Base-by-base conservation (phyloP, 495 filamentous ascomycete genomes). In the Durotheca rogersii region DNA sequence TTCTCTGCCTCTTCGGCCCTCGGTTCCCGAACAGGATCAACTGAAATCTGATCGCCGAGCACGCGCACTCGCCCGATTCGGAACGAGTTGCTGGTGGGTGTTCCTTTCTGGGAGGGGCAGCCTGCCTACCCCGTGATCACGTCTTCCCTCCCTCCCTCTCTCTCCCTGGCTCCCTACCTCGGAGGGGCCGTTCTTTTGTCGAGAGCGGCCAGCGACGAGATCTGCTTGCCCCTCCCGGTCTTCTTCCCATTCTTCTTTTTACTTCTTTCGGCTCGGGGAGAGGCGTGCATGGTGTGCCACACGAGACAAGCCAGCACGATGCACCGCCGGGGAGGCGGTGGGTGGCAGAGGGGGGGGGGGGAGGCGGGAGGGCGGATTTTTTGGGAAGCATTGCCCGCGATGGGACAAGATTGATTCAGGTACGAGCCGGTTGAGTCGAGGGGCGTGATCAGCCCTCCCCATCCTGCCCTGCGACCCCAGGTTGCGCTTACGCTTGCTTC, bases 291-390 rank as follows among this genome's bases (percentile, higher is more conserved):
- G 37, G 55, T 58, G 55, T 58, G 55, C n/a, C 55, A 53, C 55
- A 58, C 41, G 41, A 58, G 55, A 58, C 55, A 57, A 5, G 41
- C 53, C 40, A 41, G 47, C 53, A 58, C 55, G 49, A 53, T 46
- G 36, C 55, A 43, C 39, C 35, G 19, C 27, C 41, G 43, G 4
- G 43, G 47, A 30, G 46, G 7, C n/a, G n/a, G n/a, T n/a, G n/a
- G n/a, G n/a, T n/a, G n/a, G n/a, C n/a, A n/a, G n/a, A n/a, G n/a
- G n/a, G n/a, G n/a, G n/a, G n/a, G n/a, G n/a, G n/a, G n/a, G n/a
- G n/a, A n/a, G n/a, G n/a, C n/a, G n/a, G n/a, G n/a, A n/a, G n/a
- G n/a, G n/a, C n/a, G n/a, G n/a, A n/a, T n/a, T n/a, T n/a, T 18
- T 55, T 42, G 48, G 54, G 47, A 58, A 52, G 36, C 47, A 47